A percentile compares a stretch with the other conserved stretches of the same genome.
phyloP scores from a whole-genome alignment of 73 alveolate species.

The Tetrahymena malaccensis region DNA sequence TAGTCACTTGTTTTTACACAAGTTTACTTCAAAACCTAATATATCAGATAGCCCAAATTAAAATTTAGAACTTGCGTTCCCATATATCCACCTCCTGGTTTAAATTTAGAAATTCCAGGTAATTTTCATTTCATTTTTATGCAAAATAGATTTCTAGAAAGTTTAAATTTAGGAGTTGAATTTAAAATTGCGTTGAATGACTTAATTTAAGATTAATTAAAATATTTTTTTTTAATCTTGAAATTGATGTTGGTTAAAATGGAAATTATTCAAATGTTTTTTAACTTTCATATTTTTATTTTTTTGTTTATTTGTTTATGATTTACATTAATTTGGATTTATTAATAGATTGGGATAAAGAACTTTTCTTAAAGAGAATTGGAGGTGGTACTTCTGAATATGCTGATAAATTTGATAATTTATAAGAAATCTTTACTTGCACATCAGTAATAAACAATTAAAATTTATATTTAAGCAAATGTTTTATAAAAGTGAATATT shows the following conservation, averaged over 20 bases:
- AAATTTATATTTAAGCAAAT: too few relatives aligned
- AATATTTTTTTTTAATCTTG: neutral
- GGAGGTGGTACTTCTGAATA: conserved; percentile 69
- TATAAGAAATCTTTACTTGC: conserved; percentile 51
- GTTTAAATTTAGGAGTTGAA: neutral
- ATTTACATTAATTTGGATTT: neutral
- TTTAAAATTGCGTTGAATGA: neutral
- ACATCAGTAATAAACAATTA: neutral
- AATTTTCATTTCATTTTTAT: neutral
- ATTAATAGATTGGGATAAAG: conserved; percentile 47
- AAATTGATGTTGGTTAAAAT: neutral
- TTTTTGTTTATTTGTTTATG: neutral
- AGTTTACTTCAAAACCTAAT: neutral
- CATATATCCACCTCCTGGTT: conserved; percentile 66
- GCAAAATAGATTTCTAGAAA: neutral
- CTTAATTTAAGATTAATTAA: too few relatives aligned
- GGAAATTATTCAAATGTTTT: neutral
- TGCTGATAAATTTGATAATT: conserved; percentile 63
- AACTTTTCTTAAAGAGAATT: conserved; percentile 42
- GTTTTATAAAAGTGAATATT: neutral
- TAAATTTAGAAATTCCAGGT: conserved; percentile 32
- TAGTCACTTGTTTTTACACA: neutral
- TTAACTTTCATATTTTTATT: neutral
- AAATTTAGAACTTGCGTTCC: conserved; percentile 41
- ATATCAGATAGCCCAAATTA: conserved; percentile 38